Percentiles rank a stretch among this genome's conserved stretches.
Evolutionary conservation across 1,284 basidiomycete genomes (phyloP).

Genomic region (Pascua sp.): DNA sequence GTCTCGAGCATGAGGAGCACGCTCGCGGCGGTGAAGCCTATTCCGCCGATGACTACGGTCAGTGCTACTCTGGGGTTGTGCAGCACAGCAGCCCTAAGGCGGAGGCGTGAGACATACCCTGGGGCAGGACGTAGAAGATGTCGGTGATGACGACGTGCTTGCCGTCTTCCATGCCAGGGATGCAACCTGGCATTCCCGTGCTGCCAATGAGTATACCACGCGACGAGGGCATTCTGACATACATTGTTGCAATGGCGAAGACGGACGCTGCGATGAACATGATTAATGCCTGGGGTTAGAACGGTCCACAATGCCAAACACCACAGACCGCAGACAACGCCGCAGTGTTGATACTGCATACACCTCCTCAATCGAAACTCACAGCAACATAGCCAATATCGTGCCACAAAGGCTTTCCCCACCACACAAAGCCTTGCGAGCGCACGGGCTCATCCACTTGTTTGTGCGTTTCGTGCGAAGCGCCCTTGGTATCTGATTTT

Average conservation of each 20-base stretch:
- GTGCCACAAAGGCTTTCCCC: slow-evolving; percentile 3
- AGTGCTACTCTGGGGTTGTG: neutral
- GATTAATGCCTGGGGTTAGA: slow-evolving; percentile 45
- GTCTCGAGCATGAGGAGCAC: slow-evolving; percentile 59
- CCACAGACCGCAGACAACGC: too few species aligned
- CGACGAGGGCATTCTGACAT: slow-evolving; percentile 5
- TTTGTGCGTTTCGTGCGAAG: neutral
- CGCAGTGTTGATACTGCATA: too few species aligned
- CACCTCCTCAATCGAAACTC: too few species aligned
- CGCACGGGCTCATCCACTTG: neutral
- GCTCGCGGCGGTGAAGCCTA: slow-evolving; percentile 58
- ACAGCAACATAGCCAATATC: slow-evolving; percentile 7
- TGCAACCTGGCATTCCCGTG: slow-evolving; percentile 57
- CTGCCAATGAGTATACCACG: slow-evolving; percentile 13
- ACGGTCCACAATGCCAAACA: neutral
- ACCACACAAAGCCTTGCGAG: slow-evolving; percentile 3
- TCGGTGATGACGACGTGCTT: slow-evolving; percentile 37
- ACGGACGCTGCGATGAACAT: slow-evolving; percentile 58
- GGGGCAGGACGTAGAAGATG: slow-evolving; percentile 55
- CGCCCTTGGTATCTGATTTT: neutral
- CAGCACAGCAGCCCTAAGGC: too few species aligned
- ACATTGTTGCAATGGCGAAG: slow-evolving; percentile 59
- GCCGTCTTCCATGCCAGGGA: slow-evolving; percentile 34
- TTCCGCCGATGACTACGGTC: slow-evolving; percentile 58
- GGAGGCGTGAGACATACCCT: slow-evolving; percentile 23